These are phyloP conservation scores for Claviceps sorghi DNA, from an alignment of 2,329 filamentous ascomycete species.

Conservation along the genomic window DNA sequence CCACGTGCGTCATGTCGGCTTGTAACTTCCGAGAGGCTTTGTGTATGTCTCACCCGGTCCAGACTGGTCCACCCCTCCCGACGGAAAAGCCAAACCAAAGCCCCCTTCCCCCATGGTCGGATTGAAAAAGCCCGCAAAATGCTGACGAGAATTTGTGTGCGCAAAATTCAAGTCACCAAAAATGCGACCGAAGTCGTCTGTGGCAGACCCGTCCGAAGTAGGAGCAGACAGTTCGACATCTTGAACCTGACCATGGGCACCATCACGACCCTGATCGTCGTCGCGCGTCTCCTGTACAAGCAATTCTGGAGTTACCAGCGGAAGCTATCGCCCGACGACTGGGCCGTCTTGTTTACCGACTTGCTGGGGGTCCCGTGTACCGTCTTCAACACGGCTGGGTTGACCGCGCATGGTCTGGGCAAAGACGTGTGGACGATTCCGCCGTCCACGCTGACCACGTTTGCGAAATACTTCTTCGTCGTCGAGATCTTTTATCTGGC, in stretches of 20 bases:
- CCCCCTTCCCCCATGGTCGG: no score
- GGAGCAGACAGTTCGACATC: not conserved
- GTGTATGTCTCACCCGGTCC: constrained; percentile 9
- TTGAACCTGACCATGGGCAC: constrained; percentile 8
- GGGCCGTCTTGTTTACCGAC: constrained; percentile 12
- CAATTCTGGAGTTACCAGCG: constrained; percentile 15
- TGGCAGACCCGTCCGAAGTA: constrained; percentile 1
- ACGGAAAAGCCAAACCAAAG: not conserved
- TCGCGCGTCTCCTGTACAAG: constrained; percentile 10
- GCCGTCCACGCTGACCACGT: constrained; percentile 10
- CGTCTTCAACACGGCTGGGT: constrained; percentile 11
- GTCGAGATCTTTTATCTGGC: constrained; percentile 19
- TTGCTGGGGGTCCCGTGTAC: constrained; percentile 11
- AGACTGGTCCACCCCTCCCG: not conserved
- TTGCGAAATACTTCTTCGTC: constrained; percentile 18
- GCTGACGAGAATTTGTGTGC: not conserved
- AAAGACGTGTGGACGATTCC: constrained; percentile 20
- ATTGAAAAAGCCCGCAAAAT: not conserved
- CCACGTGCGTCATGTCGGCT: constrained; percentile 10
- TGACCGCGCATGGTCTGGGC: constrained; percentile 16
- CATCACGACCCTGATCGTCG: constrained; percentile 8
- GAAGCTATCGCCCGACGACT: constrained; percentile 20
- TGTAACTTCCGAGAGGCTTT: constrained; percentile 14
- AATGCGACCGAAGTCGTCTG: constrained; percentile 3
- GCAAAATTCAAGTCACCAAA: constrained; percentile 1